Conservation (phyloP, 345 rosid species). For the Cardamine resedifolia region DNA sequence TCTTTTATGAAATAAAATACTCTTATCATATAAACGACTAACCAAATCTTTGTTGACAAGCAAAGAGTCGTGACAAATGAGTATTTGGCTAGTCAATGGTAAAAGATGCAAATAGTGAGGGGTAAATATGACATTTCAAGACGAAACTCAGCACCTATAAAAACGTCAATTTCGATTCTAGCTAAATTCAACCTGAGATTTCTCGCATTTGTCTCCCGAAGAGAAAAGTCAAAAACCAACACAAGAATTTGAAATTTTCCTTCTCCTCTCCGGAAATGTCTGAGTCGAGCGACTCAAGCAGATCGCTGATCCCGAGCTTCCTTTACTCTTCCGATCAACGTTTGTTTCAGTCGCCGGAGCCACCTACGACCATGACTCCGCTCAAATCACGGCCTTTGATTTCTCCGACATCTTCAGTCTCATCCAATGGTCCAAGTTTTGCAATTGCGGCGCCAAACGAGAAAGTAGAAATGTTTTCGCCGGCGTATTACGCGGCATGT, state of each 20-base stretch:
- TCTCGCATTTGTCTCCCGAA: not conserved
- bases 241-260: not conserved
- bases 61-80: constrained; percentile 34
- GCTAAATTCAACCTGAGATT: not conserved
- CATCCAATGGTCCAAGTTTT: constrained; percentile 33
- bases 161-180: not conserved
- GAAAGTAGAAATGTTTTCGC: constrained; percentile 78
- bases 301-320: constrained; percentile 67
- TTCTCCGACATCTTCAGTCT: constrained; percentile 7
- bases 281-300: constrained; percentile 40
- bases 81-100: constrained; percentile 14
- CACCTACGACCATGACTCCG: constrained; percentile 22
- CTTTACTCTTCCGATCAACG: constrained; percentile 53
- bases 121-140: not conserved
- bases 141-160: constrained; percentile 17
- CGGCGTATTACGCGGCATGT: constrained; percentile 77
- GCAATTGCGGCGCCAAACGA: constrained; percentile 65
- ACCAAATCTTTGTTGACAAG: constrained; percentile 25
- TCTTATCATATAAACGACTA: not conserved
- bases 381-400: constrained; percentile 20
- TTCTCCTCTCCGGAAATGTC: constrained; percentile 42
- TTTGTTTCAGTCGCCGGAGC: constrained; percentile 33
- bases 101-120: not conserved
- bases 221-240: constrained; percentile 4
- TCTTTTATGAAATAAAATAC: too few species aligned